Conservation (phyloP, 169 alveolate genomes). For the Cryptosporidium ubiquitum region DNA sequence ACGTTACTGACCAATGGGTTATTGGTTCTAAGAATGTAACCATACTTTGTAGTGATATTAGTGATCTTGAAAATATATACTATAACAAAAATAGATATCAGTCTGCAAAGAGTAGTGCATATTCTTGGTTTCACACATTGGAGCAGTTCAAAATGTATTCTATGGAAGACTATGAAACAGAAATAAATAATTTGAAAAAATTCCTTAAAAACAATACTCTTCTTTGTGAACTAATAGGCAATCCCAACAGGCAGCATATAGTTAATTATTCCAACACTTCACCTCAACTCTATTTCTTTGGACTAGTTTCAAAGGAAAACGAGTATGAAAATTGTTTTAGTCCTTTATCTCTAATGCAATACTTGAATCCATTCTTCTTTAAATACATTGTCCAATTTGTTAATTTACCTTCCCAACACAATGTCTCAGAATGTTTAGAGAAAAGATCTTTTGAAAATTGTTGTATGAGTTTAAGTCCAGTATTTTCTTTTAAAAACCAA, state of each 20-base stretch:
- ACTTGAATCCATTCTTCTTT: neutral
- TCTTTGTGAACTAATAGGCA: conserved; percentile 18
- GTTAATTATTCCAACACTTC: neutral
- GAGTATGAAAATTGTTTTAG: neutral
- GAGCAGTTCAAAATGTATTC: neutral
- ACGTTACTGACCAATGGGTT: conserved; percentile 54
- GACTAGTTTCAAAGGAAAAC: conserved; percentile 27
- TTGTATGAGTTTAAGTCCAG: neutral
- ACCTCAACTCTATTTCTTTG: conserved; percentile 21
- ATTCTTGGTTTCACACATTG: conserved; percentile 23
- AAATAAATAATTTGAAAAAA: neutral
- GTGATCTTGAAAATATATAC: neutral
- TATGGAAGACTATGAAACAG: neutral
- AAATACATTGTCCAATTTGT: conserved; percentile 12
- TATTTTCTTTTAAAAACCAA: neutral
- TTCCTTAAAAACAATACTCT: conserved; percentile 7
- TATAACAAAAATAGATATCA: conserved; percentile 15
- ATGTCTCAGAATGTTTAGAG: neutral
- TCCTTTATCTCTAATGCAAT: neutral
- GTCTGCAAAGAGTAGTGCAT: conserved; percentile 24
- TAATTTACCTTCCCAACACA: conserved; percentile 20
- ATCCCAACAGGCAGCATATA: conserved; percentile 45
- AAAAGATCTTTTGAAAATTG: neutral
- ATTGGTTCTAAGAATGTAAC: conserved; percentile 69
- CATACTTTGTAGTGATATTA: conserved; percentile 26